Evolutionary conservation across 2,329 filamentous ascomycete species (phyloP).

Genomic region (Aspergillus sergii): DNA sequence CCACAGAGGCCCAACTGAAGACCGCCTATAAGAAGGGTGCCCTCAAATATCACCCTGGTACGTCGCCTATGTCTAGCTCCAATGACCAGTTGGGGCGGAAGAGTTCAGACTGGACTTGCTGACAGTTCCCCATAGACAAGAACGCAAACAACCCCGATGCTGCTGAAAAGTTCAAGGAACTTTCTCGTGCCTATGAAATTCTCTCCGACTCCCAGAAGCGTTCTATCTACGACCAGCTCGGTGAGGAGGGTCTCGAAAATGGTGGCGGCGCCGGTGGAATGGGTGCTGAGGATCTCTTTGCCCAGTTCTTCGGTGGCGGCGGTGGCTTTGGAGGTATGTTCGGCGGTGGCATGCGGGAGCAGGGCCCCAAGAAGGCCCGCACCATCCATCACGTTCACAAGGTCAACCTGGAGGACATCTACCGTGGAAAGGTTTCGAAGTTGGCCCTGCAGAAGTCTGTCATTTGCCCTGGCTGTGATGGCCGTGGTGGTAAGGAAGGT

Average conservation of each 20-base stretch:
- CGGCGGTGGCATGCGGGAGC: conserved; percentile 74
- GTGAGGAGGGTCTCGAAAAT: conserved; percentile 88
- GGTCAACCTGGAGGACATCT: conserved; percentile 96
- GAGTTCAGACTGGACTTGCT: not conserved
- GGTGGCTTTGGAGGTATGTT: conserved; percentile 77
- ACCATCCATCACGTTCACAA: conserved; percentile 99
- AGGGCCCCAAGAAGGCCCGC: conserved; percentile 85
- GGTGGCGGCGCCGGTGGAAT: conserved; percentile 83
- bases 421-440: conserved; percentile 97
- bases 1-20: conserved; percentile 84
- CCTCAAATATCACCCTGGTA: conserved; percentile 86
- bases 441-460: conserved; percentile 95
- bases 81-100: not conserved
- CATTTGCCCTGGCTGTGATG: conserved; percentile 93
- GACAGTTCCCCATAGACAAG: conserved; percentile 68
- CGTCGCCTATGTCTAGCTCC: conserved; percentile 45
- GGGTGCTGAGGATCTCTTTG: conserved; percentile 94
- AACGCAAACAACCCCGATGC: conserved; percentile 91
- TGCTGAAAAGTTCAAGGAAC: conserved; percentile 97
- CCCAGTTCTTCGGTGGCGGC: conserved; percentile 89
- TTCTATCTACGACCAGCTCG: conserved; percentile 92
- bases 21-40: conserved; percentile 94
- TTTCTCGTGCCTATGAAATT: conserved; percentile 93
- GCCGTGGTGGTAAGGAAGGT: conserved; percentile 93
- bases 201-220: conserved; percentile 92